phyloP scores from a whole-genome alignment of 805 yeast genomes.

The Kazachstania bromeliacearum region DNA sequence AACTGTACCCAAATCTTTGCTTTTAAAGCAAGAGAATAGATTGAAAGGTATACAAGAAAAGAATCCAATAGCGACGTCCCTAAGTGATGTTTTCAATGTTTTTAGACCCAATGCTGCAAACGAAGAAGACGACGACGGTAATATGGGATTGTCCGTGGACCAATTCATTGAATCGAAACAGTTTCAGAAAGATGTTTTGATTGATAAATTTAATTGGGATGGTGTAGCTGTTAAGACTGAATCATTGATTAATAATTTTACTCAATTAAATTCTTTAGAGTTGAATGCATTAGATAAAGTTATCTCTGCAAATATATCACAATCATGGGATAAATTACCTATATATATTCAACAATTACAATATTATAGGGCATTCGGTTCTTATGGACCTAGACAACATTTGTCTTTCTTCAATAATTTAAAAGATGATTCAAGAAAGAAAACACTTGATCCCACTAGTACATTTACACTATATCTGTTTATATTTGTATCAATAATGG shows the following conservation, averaged over 20 bases:
- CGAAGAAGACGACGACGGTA: constrained; percentile 21
- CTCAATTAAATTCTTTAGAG: constrained; percentile 8
- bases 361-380: constrained; percentile 57
- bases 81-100: constrained; percentile 19
- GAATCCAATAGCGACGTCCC: background rate
- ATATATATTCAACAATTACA: constrained; percentile 44
- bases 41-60: background rate
- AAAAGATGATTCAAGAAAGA: background rate
- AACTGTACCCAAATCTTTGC: constrained; percentile 15
- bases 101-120: constrained; percentile 19
- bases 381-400: constrained; percentile 60
- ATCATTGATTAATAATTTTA: constrained; percentile 8
- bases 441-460: background rate
- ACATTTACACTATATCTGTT: background rate
- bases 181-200: constrained; percentile 8
- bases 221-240: constrained; percentile 2
- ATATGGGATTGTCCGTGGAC: constrained; percentile 3
- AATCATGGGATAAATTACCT: constrained; percentile 47
- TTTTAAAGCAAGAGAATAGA: constrained; percentile 5
- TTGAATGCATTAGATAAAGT: constrained; percentile 21
- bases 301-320: constrained; percentile 12
- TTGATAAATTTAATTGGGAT: constrained; percentile 9
- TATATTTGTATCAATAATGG: background rate
- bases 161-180: constrained; percentile 11
- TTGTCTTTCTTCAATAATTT: constrained; percentile 29